Evolutionary conservation across 257 asterid species (phyloP), one percentile per base, ranked within the genome.

Genomic region (Primulina eburnea): DNA sequence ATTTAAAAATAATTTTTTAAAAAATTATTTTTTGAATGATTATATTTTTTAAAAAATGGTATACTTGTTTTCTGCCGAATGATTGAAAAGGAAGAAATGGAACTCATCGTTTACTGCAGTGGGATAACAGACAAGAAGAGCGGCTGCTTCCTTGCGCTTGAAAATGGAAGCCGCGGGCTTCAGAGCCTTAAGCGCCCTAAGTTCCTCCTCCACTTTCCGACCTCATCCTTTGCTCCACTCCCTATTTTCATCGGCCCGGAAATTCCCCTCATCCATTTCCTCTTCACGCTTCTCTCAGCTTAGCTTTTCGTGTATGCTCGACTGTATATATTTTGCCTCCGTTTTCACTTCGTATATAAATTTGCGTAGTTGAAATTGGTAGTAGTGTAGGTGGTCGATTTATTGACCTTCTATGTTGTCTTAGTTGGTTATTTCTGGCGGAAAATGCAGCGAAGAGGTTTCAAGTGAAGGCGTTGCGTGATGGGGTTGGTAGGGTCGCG

Each of bases 131-230:
- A 0, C 10, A 11, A 43, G n/a, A 43, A 14, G 1, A 11, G 53
- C n/a, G 75, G 72, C 70, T 34, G 61, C 52, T 34, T 20, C 28
- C 70, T 66, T 60, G 17, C 35, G 7, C 52, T 7, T 55, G 67
- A 66, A 65, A 80, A 82, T 87, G 88, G 86, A 86, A 5, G 37
- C 81, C 57, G 55, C 82, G 70, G 87, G 88, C 69, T 65, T 86
- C 69, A 81, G 82, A 78, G 82, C 89, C 77, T 80, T 85, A 8
- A 77, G 62, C 81, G 75, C 80, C 75, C 78, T 80, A 40, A 63
- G 74, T 38, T 65, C 81, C 35, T 82, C 88, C 60, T 58, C 71
- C 68, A 82, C 84, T 57, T 59, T 78, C 65, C 78, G 70, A 75
- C 63, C 82, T 72, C 43, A 72, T 62, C 80, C 83, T 28, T 74